Conservation (phyloP, 352 stramenopile species). For the Pythium rhizo-oryzae region DNA sequence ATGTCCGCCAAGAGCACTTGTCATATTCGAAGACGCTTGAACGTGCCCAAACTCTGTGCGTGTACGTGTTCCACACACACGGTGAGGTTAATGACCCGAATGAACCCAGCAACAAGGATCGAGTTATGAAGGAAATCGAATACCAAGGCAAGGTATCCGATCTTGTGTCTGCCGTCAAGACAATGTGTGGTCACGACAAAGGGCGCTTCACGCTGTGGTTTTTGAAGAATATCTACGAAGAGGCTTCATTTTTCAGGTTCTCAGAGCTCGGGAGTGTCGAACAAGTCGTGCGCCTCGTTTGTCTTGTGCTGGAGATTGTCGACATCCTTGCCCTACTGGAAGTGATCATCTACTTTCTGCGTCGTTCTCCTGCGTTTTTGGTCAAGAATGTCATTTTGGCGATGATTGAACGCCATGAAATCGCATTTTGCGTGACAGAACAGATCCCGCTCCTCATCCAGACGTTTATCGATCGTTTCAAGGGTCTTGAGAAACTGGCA, state of each 20-base stretch:
- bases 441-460: conserved; percentile 83
- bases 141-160: conserved; percentile 86
- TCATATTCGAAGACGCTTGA: conserved; percentile 81
- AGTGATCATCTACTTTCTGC: conserved; percentile 81
- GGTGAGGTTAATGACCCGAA: conserved; percentile 61
- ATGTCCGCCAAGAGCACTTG: conserved; percentile 72
- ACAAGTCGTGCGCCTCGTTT: conserved; percentile 80
- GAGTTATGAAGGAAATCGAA: conserved; percentile 74
- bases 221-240: conserved; percentile 82
- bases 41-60: conserved; percentile 74
- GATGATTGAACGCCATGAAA: conserved; percentile 84
- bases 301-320: conserved; percentile 81
- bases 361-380: conserved; percentile 75
- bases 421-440: conserved; percentile 80
- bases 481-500: conserved; percentile 62
- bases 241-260: conserved; percentile 77
- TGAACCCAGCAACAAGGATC: conserved; percentile 41
- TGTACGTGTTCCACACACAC: conserved; percentile 87
- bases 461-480: conserved; percentile 84
- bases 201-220: conserved; percentile 84
- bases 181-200: conserved; percentile 87
- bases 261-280: conserved; percentile 85
- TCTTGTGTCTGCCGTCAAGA: conserved; percentile 84
- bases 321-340: conserved; percentile 81
- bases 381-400: conserved; percentile 84